Percentiles rank a stretch among this genome's conserved stretches.
These are phyloP conservation scores for Sordaria brevicollis DNA, from an alignment of 495 filamentous ascomycete species.

Conservation along the genomic window DNA sequence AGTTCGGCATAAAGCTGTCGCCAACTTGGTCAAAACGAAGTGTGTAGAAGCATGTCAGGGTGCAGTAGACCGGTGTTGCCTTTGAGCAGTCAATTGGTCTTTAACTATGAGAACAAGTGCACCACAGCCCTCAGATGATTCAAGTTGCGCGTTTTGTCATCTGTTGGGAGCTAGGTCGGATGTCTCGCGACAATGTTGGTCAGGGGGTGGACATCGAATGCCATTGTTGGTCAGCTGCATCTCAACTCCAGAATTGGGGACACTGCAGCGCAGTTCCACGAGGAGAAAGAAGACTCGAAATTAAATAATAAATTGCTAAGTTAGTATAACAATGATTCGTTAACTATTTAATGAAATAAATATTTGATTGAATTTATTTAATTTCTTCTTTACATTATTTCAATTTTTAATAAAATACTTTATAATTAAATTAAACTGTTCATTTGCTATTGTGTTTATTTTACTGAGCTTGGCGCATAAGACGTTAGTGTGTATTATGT, in stretches of 20 bases:
- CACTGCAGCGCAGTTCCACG: not conserved
- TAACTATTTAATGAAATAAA: too few relatives aligned
- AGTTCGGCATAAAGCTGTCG: not conserved
- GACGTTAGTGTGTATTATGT: not conserved
- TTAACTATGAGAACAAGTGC: too few relatives aligned
- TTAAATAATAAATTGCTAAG: not conserved
- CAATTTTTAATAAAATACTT: too few relatives aligned
- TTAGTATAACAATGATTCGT: too few relatives aligned
- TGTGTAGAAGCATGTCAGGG: too few relatives aligned
- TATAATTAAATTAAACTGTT: too few relatives aligned
- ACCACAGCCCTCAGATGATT: not conserved
- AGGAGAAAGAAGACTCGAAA: not conserved
- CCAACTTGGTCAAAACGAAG: too few relatives aligned
- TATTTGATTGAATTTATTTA: too few relatives aligned
- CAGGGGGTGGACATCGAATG: not conserved
- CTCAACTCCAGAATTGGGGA: not conserved
- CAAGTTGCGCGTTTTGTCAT: not conserved
- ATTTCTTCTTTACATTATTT: not conserved
- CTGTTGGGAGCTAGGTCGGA: not conserved
- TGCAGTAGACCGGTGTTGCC: not conserved
- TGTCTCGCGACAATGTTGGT: not conserved
- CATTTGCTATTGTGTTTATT: too few relatives aligned
- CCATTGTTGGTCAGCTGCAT: not conserved
- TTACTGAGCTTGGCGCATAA: not conserved
- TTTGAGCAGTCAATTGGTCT: not conserved